phyloP scores from a whole-genome alignment of 768 basidiomycete genomes.

The Panaeolus papilionaceus region DNA sequence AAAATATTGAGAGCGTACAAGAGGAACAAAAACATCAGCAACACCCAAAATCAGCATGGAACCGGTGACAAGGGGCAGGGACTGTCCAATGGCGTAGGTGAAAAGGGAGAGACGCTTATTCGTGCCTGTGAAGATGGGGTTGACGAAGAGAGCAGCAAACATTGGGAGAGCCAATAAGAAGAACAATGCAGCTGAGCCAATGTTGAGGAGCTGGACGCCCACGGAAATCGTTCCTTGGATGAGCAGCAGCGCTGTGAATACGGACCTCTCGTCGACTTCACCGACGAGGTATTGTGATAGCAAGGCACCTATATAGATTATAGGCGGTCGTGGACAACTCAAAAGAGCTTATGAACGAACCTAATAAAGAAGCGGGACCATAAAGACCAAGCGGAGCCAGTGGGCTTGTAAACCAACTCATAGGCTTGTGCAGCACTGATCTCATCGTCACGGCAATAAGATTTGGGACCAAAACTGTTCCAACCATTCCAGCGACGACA shows the following conservation, averaged over 20 bases:
- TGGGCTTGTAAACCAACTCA: constrained; percentile 89
- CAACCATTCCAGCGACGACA: constrained; percentile 56
- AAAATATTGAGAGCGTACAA: constrained; percentile 50
- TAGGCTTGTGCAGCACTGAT: constrained; percentile 61
- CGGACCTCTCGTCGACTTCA: constrained; percentile 60
- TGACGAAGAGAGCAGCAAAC: constrained; percentile 59
- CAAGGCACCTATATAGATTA: constrained; percentile 55
- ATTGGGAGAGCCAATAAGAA: constrained; percentile 68
- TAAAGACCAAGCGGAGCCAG: constrained; percentile 72
- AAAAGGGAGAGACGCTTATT: constrained; percentile 53
- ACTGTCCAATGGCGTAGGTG: constrained; percentile 68
- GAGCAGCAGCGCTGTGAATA: constrained; percentile 67
- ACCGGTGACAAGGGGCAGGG: constrained; percentile 61
- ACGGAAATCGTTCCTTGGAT: constrained; percentile 62
- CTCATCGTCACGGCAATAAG: constrained; percentile 73
- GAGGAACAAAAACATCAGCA: constrained; percentile 88
- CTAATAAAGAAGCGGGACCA: constrained; percentile 74
- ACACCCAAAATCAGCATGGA: constrained; percentile 63
- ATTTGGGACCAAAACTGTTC: constrained; percentile 71
- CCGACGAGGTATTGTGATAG: constrained; percentile 64
- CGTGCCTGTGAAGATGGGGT: constrained; percentile 42
- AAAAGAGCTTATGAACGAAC: constrained; percentile 41
- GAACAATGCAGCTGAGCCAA: constrained; percentile 82
- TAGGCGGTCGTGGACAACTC: not conserved
- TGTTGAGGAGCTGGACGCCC: constrained; percentile 62